Percentiles rank a stretch among this genome's conserved stretches.
phyloP scores from a whole-genome alignment of 257 asterid genomes.

The Cinchona pubescens region DNA sequence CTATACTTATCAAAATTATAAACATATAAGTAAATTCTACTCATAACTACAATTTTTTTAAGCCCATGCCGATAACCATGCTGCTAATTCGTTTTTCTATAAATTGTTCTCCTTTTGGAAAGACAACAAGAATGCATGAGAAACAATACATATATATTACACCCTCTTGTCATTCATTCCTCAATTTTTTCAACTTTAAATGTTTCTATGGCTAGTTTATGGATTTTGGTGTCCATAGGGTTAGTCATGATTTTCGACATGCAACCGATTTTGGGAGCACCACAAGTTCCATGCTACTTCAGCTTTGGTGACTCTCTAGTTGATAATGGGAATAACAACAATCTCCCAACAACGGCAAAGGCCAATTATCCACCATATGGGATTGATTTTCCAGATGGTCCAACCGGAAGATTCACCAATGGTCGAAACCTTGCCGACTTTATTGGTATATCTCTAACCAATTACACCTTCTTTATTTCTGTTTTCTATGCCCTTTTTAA shows the following conservation, averaged over 20 bases:
- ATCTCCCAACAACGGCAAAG: slow-evolving; percentile 36
- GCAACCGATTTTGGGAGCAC: slow-evolving; percentile 6
- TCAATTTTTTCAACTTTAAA: not conserved
- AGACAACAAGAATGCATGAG: not conserved
- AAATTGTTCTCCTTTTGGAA: not conserved
- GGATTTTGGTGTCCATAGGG: not conserved
- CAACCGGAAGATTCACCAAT: slow-evolving; percentile 60
- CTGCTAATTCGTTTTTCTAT: not conserved
- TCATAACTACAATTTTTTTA: too few species aligned
- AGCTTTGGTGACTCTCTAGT: slow-evolving; percentile 55
- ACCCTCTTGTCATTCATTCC: not conserved
- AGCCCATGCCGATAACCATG: too few species aligned
- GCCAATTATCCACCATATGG: slow-evolving; percentile 53
- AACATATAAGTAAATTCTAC: too few species aligned
- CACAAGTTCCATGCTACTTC: slow-evolving; percentile 57
- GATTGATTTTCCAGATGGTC: slow-evolving; percentile 42
- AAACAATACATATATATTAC: not conserved
- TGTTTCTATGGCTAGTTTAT: not conserved
- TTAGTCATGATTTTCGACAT: not conserved
- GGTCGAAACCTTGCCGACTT: slow-evolving; percentile 21
- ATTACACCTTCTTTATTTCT: not conserved
- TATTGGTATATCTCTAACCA: slow-evolving; percentile 2
- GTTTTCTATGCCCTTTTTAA: too few species aligned
- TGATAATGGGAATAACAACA: slow-evolving; percentile 55
- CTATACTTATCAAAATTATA: too few species aligned